phyloP scores from a whole-genome alignment of 495 filamentous ascomycete species.

The Cenococcum geophilum region DNA sequence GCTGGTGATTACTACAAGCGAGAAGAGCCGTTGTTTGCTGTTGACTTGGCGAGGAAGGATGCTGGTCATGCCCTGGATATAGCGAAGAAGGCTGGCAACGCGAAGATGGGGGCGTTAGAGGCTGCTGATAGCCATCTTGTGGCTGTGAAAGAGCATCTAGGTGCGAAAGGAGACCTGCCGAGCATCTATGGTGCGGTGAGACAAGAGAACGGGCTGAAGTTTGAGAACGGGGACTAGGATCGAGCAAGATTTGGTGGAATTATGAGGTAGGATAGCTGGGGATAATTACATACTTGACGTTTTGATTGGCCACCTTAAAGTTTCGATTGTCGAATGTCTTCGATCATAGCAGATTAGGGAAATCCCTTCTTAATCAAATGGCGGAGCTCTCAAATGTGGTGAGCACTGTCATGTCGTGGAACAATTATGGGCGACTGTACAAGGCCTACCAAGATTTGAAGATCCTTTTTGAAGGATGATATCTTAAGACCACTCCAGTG shows the following conservation, averaged over 20 bases:
- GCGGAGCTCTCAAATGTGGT: too few relatives aligned
- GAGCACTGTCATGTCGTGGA: too few relatives aligned
- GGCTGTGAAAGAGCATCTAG: slow-evolving; percentile 64
- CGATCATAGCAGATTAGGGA: too few relatives aligned
- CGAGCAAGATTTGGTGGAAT: neutral
- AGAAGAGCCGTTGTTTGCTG: slow-evolving; percentile 76
- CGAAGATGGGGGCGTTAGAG: slow-evolving; percentile 57
- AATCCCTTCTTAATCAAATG: too few relatives aligned
- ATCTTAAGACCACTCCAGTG: too few relatives aligned
- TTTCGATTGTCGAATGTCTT: too few relatives aligned
- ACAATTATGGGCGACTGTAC: too few relatives aligned
- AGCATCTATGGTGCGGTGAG: slow-evolving; percentile 75
- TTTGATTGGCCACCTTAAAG: too few relatives aligned
- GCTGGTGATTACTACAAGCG: slow-evolving; percentile 65
- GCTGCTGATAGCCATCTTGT: slow-evolving; percentile 62
- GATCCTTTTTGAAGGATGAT: too few relatives aligned
- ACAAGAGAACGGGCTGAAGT: slow-evolving; percentile 62
- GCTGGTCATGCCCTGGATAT: slow-evolving; percentile 64
- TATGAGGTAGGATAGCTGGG: too few relatives aligned
- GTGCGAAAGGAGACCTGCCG: slow-evolving; percentile 73
- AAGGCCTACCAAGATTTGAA: too few relatives aligned
- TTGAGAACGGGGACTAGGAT: slow-evolving; percentile 46
- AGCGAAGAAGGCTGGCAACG: slow-evolving; percentile 53
- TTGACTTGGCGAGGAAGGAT: slow-evolving; percentile 83
- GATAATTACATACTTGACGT: too few relatives aligned